Base-by-base conservation (phyloP, 2,329 filamentous ascomycete genomes). In the Falciphora oryzae region DNA sequence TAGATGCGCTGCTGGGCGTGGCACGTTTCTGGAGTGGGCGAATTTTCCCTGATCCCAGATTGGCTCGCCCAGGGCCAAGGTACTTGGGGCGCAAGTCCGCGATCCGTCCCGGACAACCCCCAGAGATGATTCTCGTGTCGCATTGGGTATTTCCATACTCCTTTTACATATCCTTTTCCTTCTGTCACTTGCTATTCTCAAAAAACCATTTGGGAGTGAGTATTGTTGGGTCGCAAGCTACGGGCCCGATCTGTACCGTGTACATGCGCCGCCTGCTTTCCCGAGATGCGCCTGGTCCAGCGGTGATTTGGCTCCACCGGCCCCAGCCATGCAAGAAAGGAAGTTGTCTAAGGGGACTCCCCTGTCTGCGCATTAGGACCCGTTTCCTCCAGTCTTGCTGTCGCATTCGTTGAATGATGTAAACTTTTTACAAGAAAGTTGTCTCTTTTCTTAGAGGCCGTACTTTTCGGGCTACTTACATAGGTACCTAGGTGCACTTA, bases 1-100 rank as follows among this genome's bases (percentile, higher is more conserved):
- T 25, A 27, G 28, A 35, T 58, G 56, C 53, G 62, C 62, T 58
- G 53, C 44, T 53, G 44, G 44, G 44, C 29, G 57, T 63, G 62
- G 60, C 57, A 63, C 58, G 58, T 31, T n/a, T 35, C 62, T 38
- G 56, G 53, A 57, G 56, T 59, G 62, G 62, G 53, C 53, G 62
- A 63, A 63, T 63, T 63, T 63, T 38, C 62, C n/a, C 38, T 14
- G 29, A 11, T 53, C 44, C 44, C 44, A 53, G 44, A 53, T 53
- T 53, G 44, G 44, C 44, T 53, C 22, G 7, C 44, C 22, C 44
- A n/a, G 44, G 44, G 10, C 44, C 22, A 53, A 53, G 44, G 44
- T 53, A 53, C 44, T 25, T 53, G 6, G 44, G 18, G 44, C 44
- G 18, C 44, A 53, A 25, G 44, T 25, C 44, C 44, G 44, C 44